phyloP scores from a whole-genome alignment of 305 asterid genomes.

The Solanum hybrid region DNA sequence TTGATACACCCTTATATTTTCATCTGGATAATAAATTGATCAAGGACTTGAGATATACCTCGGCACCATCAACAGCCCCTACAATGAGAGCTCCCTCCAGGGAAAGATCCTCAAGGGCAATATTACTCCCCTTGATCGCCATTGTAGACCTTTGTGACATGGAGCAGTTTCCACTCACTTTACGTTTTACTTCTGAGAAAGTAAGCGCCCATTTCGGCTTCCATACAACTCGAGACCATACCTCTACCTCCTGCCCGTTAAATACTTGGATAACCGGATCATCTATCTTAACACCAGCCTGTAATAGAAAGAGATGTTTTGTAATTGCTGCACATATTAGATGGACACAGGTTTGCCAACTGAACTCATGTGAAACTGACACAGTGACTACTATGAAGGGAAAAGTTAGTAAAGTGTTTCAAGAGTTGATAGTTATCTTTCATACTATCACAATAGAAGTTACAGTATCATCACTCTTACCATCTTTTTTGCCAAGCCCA shows the following conservation, averaged over 20 bases:
- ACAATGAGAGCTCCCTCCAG: slow-evolving; percentile 84
- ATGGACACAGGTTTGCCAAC: not conserved
- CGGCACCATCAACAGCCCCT: slow-evolving; percentile 57
- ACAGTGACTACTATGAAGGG: not conserved
- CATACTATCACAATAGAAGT: not conserved
- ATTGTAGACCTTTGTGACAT: slow-evolving; percentile 67
- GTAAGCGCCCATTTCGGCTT: slow-evolving; percentile 94
- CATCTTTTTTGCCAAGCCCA: not conserved
- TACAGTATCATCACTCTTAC: not conserved
- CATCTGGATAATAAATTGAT: not conserved
- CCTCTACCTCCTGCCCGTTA: slow-evolving; percentile 91
- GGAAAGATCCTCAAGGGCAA: slow-evolving; percentile 57
- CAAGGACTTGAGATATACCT: slow-evolving; percentile 32
- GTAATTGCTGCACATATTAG: not conserved
- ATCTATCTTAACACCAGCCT: slow-evolving; percentile 86
- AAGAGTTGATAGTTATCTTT: not conserved
- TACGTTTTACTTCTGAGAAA: slow-evolving; percentile 61
- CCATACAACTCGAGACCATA: slow-evolving; percentile 94
- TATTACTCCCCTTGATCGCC: slow-evolving; percentile 53
- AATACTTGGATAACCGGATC: slow-evolving; percentile 55
- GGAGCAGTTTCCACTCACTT: slow-evolving; percentile 52
- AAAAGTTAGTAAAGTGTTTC: not conserved
- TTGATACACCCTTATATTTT: not conserved
- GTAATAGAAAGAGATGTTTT: slow-evolving; percentile 8
- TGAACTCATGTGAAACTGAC: not conserved